Base-by-base conservation (phyloP, 768 basidiomycete species). In the Fibroporia radiculosa region DNA sequence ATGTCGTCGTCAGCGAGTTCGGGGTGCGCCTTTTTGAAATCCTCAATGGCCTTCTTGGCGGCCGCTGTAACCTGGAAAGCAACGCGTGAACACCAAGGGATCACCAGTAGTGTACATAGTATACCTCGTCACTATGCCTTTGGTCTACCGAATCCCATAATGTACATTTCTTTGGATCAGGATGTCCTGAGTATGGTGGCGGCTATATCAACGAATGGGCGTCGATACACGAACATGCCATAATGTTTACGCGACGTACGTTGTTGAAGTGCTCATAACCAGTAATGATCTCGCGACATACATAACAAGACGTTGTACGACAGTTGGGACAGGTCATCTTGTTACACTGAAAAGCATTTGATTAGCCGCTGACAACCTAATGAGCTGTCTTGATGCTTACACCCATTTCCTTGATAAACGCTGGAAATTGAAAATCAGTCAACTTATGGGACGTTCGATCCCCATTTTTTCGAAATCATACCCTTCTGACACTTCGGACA, bases 401-500 rank as follows among this genome's bases (percentile, higher is more conserved):
- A 7, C 88, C 89, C 34, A 60, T 56, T 49, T 87, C 84, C 61
- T 91, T 91, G 57, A 91, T 73, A 56, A 90, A 90, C 0, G 78
- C 85, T 88, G n/a, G 13, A 46, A 12, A 41, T 23, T 28, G 31
- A 32, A 20, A 50, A 37, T 49, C 42, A 40, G 26, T 40, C 36
- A 49, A 44, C 39, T 23, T 42, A 34, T 40, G 33, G n/a, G n/a
- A n/a, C n/a, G n/a, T n/a, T n/a, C n/a, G n/a, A n/a, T n/a, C n/a
- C n/a, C n/a, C n/a, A n/a, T n/a, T n/a, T n/a, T n/a, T n/a, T n/a
- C n/a, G n/a, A n/a, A 22, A 33, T 63, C 65, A 16, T 49, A 86
- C 89, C 73, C 72, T 91, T 88, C 42, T 77, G 61, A 63, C 88
- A 95, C 47, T 81, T 84, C 0, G 93, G 93, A 63, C 93, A 96